Percentiles rank a stretch among this genome's conserved stretches.
Conservation (phyloP, 768 basidiomycete genomes). For the Collybia sordida region DNA sequence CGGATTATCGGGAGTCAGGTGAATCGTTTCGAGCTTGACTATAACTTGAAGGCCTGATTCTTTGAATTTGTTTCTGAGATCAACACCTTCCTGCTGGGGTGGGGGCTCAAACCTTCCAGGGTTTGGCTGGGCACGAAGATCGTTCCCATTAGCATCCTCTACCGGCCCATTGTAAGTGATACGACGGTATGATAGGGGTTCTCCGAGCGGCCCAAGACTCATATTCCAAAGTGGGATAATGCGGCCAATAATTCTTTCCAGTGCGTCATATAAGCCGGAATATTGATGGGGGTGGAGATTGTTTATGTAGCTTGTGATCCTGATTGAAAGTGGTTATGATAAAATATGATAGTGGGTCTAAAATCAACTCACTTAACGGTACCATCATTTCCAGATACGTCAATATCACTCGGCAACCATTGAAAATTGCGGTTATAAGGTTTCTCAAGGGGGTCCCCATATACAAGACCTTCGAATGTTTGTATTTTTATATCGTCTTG, state of each 20-base stretch:
- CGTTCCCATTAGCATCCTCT: conserved; percentile 16
- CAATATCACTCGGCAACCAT: conserved; percentile 29
- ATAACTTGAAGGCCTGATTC: conserved; percentile 26
- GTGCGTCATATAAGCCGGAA: conserved; percentile 20
- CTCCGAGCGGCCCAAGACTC: conserved; percentile 16
- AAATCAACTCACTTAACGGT: conserved; percentile 14
- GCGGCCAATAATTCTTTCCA: conserved; percentile 25
- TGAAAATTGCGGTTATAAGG: conserved; percentile 12
- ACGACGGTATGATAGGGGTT: conserved; percentile 2
- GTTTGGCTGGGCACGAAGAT: conserved; percentile 15
- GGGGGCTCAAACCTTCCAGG: conserved; percentile 13
- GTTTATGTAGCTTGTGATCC: conserved; percentile 41
- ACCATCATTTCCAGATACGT: conserved; percentile 16
- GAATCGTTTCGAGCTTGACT: conserved; percentile 30
- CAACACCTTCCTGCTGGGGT: background rate
- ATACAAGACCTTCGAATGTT: background rate
- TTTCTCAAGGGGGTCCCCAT: background rate
- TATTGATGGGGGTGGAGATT: conserved; percentile 34
- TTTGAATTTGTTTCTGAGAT: conserved; percentile 11
- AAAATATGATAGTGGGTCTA: background rate
- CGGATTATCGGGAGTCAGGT: conserved; percentile 35
- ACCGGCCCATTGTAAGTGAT: conserved; percentile 15
- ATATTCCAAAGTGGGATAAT: conserved; percentile 33
- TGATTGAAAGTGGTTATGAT: background rate
- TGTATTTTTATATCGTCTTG: background rate